These are phyloP conservation scores for Fusarium avenaceum DNA, from an alignment of 2,329 filamentous ascomycete species.

Conservation along the genomic window DNA sequence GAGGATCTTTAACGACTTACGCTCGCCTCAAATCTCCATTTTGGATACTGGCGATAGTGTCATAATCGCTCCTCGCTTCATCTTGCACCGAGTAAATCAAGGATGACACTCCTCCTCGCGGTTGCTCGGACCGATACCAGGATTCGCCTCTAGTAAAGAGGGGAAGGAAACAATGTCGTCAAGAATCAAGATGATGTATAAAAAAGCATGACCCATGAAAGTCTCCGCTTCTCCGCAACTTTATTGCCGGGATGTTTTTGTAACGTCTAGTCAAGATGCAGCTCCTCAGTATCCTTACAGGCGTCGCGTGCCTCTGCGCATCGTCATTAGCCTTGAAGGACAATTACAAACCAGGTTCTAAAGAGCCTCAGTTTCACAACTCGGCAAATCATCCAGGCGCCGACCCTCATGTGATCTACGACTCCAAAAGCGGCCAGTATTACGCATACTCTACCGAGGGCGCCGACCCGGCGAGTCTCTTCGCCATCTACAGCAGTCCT, in stretches of 20 bases:
- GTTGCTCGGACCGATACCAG: slow-evolving; percentile 25
- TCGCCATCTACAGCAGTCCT: slow-evolving; percentile 55
- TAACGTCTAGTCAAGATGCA: slow-evolving; percentile 8
- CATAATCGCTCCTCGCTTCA: slow-evolving; percentile 5
- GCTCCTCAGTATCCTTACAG: slow-evolving; percentile 1
- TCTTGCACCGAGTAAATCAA: slow-evolving; percentile 20
- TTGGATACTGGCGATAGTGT: background rate
- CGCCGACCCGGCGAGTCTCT: slow-evolving; percentile 51
- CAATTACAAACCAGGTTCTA: background rate
- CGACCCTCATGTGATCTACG: slow-evolving; percentile 53
- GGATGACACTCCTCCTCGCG: slow-evolving; percentile 20
- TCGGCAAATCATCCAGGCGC: slow-evolving; percentile 51
- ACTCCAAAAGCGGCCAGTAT: slow-evolving; percentile 50
- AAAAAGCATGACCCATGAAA: background rate
- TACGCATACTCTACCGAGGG: slow-evolving; percentile 56
- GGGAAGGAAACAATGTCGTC: slow-evolving; percentile 30
- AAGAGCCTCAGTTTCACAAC: slow-evolving; percentile 52
- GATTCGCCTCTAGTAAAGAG: slow-evolving; percentile 18
- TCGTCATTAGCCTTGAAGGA: slow-evolving; percentile 11
- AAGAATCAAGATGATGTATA: slow-evolving; percentile 3
- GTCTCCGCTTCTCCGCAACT: background rate
- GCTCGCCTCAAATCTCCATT: background rate
- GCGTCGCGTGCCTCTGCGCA: slow-evolving; percentile 1
- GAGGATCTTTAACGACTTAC: background rate
- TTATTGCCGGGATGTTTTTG: background rate